Percentiles rank a stretch among this genome's conserved stretches.
phyloP scores from a whole-genome alignment of 2,329 filamentous ascomycete genomes.

The Ilyonectria sp. region DNA sequence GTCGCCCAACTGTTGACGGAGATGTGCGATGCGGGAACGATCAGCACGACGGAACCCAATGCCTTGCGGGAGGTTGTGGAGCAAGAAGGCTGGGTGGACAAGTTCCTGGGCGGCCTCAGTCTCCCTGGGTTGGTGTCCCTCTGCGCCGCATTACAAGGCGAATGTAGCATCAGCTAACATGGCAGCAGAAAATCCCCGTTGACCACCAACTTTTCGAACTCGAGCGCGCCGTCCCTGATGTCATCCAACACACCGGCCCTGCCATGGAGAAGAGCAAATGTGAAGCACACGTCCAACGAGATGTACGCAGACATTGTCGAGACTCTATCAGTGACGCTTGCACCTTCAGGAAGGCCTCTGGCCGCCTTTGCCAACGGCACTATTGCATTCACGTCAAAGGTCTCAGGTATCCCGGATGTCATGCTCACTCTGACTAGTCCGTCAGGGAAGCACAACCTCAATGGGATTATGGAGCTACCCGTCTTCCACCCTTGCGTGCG shows the following conservation, averaged over 20 bases:
- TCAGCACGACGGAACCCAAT: conserved; percentile 94
- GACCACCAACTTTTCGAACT: conserved; percentile 55
- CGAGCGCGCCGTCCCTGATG: conserved; percentile 58
- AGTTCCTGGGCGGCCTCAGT: conserved; percentile 88
- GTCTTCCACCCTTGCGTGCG: conserved; percentile 98
- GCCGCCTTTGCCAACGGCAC: conserved; percentile 91
- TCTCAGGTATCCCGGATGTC: conserved; percentile 95
- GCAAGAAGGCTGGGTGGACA: conserved; percentile 91
- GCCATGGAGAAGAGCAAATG: conserved; percentile 92
- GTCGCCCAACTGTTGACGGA: conserved; percentile 93
- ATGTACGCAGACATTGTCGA: conserved; percentile 97
- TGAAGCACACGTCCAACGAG: conserved; percentile 96
- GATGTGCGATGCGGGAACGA: conserved; percentile 95
- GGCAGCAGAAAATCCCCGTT: conserved; percentile 58
- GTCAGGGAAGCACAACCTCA: conserved; percentile 83
- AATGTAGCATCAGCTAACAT: conserved; percentile 28
- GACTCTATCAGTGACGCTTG: conserved; percentile 87
- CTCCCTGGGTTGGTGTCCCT: conserved; percentile 75
- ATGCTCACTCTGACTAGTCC: conserved; percentile 84
- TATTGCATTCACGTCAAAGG: conserved; percentile 94
- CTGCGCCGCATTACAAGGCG: background rate
- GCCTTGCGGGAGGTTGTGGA: conserved; percentile 92
- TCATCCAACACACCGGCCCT: conserved; percentile 70
- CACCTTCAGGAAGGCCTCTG: conserved; percentile 89
- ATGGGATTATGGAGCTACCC: conserved; percentile 84